Conservation (phyloP, 164 flowering plant genomes). For the Chimonanthus praecox region DNA sequence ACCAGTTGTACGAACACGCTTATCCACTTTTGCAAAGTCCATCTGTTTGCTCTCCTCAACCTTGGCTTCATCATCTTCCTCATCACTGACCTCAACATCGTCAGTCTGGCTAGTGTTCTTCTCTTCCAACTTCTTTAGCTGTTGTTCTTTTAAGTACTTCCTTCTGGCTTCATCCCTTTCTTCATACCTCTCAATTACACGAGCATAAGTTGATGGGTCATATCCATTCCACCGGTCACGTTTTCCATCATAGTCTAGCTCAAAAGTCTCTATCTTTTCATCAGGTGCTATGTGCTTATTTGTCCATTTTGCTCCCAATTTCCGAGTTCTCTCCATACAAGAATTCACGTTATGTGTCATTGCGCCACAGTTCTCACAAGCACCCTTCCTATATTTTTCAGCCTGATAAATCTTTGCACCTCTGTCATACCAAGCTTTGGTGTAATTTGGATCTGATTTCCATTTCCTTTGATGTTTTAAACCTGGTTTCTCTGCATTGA, state of each 20-base stretch:
- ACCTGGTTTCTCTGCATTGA: constrained; percentile 84
- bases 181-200: constrained; percentile 66
- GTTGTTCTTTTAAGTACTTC: constrained; percentile 64
- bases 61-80: constrained; percentile 84
- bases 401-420: constrained; percentile 81
- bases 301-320: constrained; percentile 67
- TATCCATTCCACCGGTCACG: constrained; percentile 86
- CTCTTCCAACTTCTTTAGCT: constrained; percentile 74
- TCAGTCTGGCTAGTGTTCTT: constrained; percentile 50
- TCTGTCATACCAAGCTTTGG: constrained; percentile 86
- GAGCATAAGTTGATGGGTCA: constrained; percentile 67
- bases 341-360: constrained; percentile 68
- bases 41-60: constrained; percentile 86
- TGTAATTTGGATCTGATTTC: constrained; percentile 86
- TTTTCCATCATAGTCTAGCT: constrained; percentile 82
- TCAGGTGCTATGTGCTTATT: constrained; percentile 72
- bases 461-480: constrained; percentile 98
- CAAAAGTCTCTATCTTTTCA: constrained; percentile 76
- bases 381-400: constrained; percentile 80
- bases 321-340: constrained; percentile 85
- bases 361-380: constrained; percentile 91
- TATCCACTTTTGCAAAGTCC: constrained; percentile 95
- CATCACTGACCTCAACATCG: constrained; percentile 50
- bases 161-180: constrained; percentile 73
- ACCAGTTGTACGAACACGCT: constrained; percentile 98